phyloP scores from a whole-genome alignment of 257 asterid species.

The Mentha longifolia region DNA sequence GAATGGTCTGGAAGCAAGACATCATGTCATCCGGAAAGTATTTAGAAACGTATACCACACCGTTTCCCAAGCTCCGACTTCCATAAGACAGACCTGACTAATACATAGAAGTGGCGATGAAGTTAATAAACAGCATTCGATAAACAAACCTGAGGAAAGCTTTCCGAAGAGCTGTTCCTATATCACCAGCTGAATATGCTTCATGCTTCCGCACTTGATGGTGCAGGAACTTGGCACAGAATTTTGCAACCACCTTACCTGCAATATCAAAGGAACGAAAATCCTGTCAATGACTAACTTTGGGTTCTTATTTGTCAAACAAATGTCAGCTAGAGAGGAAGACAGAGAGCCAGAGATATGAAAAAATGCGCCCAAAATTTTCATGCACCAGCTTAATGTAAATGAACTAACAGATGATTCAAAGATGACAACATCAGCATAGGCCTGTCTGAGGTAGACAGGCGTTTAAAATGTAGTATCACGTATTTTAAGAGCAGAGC shows the following conservation, averaged over 20 bases:
- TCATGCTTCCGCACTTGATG: conserved; percentile 93
- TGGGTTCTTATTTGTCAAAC: conserved; percentile 6
- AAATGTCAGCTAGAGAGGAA: not conserved
- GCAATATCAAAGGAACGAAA: conserved; percentile 35
- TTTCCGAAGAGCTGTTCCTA: conserved; percentile 81
- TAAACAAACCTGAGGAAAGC: conserved; percentile 80
- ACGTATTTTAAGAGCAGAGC: not conserved
- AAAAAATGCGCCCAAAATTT: not conserved
- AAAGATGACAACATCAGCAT: not conserved
- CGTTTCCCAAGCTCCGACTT: not conserved
- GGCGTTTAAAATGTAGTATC: not conserved
- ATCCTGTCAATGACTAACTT: conserved; percentile 24
- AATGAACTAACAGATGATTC: not conserved
- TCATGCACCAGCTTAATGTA: not conserved
- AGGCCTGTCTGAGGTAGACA: not conserved
- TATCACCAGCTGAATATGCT: conserved; percentile 79
- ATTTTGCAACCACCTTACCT: conserved; percentile 98
- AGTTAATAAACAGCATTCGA: conserved; percentile 22
- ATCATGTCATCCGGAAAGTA: not conserved
- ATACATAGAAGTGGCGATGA: not conserved
- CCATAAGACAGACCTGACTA: not conserved
- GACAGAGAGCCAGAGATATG: not conserved
- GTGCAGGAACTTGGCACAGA: conserved; percentile 97
- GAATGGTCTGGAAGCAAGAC: not conserved
- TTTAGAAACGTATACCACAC: not conserved